Base-by-base conservation (phyloP, 2,329 filamentous ascomycete species). In the Delphinella strobiligena region DNA sequence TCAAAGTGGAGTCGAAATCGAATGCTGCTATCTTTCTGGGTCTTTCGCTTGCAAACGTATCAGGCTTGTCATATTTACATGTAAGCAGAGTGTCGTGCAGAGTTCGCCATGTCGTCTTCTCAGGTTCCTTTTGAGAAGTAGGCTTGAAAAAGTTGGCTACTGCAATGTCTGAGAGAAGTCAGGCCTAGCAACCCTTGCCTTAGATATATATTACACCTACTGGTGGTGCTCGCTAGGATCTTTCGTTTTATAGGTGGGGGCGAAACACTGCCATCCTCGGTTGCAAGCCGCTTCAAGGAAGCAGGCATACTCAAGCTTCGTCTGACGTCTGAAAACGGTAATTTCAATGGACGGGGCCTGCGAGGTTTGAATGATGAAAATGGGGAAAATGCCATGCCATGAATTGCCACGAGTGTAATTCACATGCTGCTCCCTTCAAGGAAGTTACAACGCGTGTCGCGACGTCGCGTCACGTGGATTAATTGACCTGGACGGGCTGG, bases 131-230 rank as follows among this genome's bases (percentile, higher is more conserved):
- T 58, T 94, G 76, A 0, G 87, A 95, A 0, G 72, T 57, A 0
- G 88, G 88, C 0, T 80, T 93, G 61, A 96, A 96, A 66, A 96
- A 96, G 39, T 74, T 85, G 15, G 82, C 74, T 1, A 93, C 76
- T 1, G 81, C 76, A 44, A 62, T 75, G 56, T 77, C 80, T 84
- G 47, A 3, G 9, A 4, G 1, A 11, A 5, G 2, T 35, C 14
- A 18, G 35, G 22, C 37, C 16, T 19, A 3, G 1, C 4, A 15
- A 30, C 36, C 31, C 7, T 19, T 31, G 19, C 11, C 17, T 27
- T 36, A 7, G 22, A 7, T 12, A 7, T 12, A 27, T 27, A 27
- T 32, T 32, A 37, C 17, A 49, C 57, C 51, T 45, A 74, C 71
- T 73, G 24, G 68, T 76, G 4, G 70, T 69, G 4, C 66, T 67